These are phyloP conservation scores for Coix lacrymajobi DNA, from an alignment of 176 grass and related monocot species.

Conservation along the genomic window DNA sequence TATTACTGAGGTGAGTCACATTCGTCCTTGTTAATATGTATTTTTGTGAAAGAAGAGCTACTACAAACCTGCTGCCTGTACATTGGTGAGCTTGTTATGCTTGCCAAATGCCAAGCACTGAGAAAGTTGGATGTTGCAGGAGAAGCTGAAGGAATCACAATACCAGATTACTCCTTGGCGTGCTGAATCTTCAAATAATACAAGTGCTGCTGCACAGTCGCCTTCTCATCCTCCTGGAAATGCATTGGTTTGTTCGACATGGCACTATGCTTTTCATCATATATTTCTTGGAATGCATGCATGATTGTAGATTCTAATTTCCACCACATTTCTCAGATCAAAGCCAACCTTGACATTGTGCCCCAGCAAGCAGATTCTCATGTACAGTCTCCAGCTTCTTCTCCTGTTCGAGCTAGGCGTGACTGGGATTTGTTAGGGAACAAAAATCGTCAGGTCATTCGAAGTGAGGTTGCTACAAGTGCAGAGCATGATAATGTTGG, in stretches of 20 bases:
- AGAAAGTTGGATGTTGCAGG: slow-evolving; percentile 53
- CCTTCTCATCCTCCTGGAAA: slow-evolving; percentile 57
- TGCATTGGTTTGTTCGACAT: slow-evolving; percentile 44
- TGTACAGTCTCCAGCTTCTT: slow-evolving; percentile 72
- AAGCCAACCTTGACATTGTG: slow-evolving; percentile 75
- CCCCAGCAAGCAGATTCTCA: slow-evolving; percentile 72
- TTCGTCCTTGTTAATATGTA: not conserved
- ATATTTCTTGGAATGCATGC: slow-evolving; percentile 4
- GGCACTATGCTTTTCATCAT: slow-evolving; percentile 8
- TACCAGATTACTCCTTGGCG: slow-evolving; percentile 86
- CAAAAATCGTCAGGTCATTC: slow-evolving; percentile 38
- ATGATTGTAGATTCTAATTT: slow-evolving; percentile 15
- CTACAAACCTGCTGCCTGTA: not conserved
- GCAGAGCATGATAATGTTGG: slow-evolving; percentile 47
- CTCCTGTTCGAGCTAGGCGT: slow-evolving; percentile 50
- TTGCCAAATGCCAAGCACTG: not conserved
- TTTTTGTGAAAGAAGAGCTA: not conserved
- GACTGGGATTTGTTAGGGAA: slow-evolving; percentile 68
- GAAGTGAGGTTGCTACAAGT: slow-evolving; percentile 37
- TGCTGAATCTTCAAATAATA: slow-evolving; percentile 74
- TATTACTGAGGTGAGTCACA: slow-evolving; percentile 69
- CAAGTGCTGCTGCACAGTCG: slow-evolving; percentile 52
- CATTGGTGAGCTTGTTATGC: slow-evolving; percentile 22
- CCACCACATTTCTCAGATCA: slow-evolving; percentile 45
- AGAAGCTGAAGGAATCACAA: slow-evolving; percentile 95